Evolutionary conservation across 2,329 filamentous ascomycete species (phyloP).

Genomic region (Westerdykella aurantiaca): DNA sequence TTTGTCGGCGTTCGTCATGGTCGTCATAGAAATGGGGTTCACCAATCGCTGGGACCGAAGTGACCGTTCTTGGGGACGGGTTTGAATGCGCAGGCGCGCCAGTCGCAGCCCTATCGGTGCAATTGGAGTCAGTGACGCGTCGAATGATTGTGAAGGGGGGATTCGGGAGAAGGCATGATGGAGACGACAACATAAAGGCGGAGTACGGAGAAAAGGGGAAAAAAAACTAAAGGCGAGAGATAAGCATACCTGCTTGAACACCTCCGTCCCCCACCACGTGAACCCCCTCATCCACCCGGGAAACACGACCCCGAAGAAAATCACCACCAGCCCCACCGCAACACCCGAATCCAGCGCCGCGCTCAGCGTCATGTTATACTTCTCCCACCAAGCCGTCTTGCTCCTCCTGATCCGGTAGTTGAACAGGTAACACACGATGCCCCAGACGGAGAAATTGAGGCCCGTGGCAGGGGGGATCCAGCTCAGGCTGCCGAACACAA

Average conservation of each 20-base stretch:
- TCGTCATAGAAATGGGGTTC: too few species aligned
- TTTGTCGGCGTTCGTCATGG: too few species aligned
- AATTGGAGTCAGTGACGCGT: conserved; percentile 8
- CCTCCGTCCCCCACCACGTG: conserved; percentile 83
- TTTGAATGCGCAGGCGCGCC: conserved; percentile 70
- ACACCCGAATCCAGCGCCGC: conserved; percentile 78
- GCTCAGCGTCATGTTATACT: conserved; percentile 85
- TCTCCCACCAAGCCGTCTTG: conserved; percentile 74
- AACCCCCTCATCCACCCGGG: conserved; percentile 68
- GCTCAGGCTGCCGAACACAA: conserved; percentile 73
- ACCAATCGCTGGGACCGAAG: conserved; percentile 34
- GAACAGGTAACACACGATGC: conserved; percentile 77
- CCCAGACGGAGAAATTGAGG: conserved; percentile 85
- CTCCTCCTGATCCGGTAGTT: conserved; percentile 68
- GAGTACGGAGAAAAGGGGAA: background rate
- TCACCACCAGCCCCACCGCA: conserved; percentile 73
- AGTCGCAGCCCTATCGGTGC: conserved; percentile 62
- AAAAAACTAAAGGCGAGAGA: background rate
- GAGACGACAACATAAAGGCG: too few species aligned
- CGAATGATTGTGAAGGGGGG: background rate
- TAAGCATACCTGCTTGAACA: conserved; percentile 60
- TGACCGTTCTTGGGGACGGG: conserved; percentile 42
- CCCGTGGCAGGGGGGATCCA: conserved; percentile 82
- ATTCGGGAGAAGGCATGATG: background rate
- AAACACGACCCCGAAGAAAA: conserved; percentile 84